Conservation (phyloP, 106 monocot species). For the Gastrodia elata region DNA sequence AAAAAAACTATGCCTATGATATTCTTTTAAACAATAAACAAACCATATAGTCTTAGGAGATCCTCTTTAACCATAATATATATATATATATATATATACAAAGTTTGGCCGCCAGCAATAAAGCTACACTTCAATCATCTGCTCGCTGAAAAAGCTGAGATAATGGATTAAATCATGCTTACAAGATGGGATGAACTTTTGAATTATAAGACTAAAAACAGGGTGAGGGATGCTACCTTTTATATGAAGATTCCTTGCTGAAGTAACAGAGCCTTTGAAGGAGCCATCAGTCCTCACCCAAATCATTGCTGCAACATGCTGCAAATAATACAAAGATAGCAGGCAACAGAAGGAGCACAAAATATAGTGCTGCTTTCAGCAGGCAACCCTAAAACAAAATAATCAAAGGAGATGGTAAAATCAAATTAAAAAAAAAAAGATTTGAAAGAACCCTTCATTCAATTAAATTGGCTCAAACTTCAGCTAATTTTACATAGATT, state of each 20-base stretch:
- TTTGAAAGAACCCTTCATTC: constrained; percentile 11
- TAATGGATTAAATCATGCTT: neutral
- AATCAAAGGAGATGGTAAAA: neutral
- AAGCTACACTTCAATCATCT: neutral
- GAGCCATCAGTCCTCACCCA: neutral
- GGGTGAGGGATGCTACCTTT: neutral
- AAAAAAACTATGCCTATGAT: no score
- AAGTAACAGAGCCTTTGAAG: no score
- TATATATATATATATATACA: neutral
- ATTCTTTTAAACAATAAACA: neutral
- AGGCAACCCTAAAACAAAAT: neutral
- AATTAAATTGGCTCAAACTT: constrained; percentile 9
- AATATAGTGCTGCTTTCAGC: neutral
- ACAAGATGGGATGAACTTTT: neutral
- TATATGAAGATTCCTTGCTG: neutral
- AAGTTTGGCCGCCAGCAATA: neutral
- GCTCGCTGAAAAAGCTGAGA: neutral
- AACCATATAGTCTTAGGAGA: neutral
- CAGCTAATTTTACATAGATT: constrained; percentile 19
- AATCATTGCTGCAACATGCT: neutral
- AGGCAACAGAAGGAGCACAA: neutral
- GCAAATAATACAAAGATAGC: neutral
- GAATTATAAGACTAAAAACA: neutral
- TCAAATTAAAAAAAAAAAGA: neutral
- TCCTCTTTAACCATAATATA: neutral